A percentile compares a stretch with the other conserved stretches of the same genome.
Evolutionary conservation across 2,329 filamentous ascomycete species (phyloP).

Genomic region (Cercospora zeina): DNA sequence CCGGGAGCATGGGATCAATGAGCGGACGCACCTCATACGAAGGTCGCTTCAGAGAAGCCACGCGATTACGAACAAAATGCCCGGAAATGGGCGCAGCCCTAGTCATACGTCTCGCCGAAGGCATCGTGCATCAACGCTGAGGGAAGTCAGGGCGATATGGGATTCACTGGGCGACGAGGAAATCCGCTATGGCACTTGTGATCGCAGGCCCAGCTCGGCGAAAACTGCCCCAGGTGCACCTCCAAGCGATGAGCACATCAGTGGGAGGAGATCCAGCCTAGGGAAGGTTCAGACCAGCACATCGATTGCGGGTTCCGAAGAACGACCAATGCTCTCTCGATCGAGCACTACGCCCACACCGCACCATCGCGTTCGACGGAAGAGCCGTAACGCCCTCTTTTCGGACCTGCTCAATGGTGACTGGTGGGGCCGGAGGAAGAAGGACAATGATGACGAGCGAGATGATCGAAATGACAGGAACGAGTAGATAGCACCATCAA

Average conservation of each 20-base stretch:
- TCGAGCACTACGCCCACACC: constrained; percentile 29
- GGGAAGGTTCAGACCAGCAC: neutral
- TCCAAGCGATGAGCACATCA: constrained; percentile 19
- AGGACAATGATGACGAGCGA: constrained; percentile 23
- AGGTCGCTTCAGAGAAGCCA: constrained; percentile 26
- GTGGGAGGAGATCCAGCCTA: neutral
- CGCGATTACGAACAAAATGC: constrained; percentile 20
- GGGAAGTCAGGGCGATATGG: constrained; percentile 40
- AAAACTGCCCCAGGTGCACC: constrained; percentile 18
- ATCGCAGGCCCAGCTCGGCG: constrained; percentile 21
- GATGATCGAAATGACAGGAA: constrained; percentile 1
- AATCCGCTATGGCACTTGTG: constrained; percentile 34
- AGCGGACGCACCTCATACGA: constrained; percentile 30
- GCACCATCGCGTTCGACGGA: constrained; percentile 23
- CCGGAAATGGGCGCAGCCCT: constrained; percentile 15
- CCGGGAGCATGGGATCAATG: constrained; percentile 26
- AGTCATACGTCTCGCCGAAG: constrained; percentile 30
- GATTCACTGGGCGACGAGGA: constrained; percentile 36
- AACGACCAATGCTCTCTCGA: constrained; percentile 18
- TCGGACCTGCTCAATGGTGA: constrained; percentile 35
- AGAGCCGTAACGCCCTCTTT: constrained; percentile 37
- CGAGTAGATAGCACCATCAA: constrained; percentile 6
- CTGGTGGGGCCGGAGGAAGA: constrained; percentile 36
- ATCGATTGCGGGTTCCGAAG: constrained; percentile 1
- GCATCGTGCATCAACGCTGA: constrained; percentile 38